Evolutionary conservation across 768 basidiomycete genomes (phyloP).

Genomic region (Myochromella boudieri): DNA sequence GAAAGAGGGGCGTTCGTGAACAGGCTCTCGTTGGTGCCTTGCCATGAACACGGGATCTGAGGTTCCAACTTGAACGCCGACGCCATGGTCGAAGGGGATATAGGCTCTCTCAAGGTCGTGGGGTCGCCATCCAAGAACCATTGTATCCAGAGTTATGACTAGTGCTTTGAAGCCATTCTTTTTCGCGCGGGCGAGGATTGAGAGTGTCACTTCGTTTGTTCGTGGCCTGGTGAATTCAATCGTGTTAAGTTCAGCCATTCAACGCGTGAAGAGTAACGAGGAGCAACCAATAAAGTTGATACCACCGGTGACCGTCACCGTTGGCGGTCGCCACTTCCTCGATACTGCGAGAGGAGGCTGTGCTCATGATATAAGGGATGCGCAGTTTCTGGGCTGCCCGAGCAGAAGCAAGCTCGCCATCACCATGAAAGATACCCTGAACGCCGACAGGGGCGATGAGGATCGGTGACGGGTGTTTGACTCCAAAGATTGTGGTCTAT

Average conservation of each 20-base stretch:
- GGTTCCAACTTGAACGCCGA: conserved; percentile 64
- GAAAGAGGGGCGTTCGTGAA: conserved; percentile 44
- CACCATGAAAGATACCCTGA: conserved; percentile 69
- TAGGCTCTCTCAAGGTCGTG: conserved; percentile 67
- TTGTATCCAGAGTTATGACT: conserved; percentile 79
- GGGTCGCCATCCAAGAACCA: conserved; percentile 72
- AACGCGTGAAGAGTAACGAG: not conserved
- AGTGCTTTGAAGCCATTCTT: conserved; percentile 65
- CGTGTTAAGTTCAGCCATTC: conserved; percentile 1
- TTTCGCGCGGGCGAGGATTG: conserved; percentile 66
- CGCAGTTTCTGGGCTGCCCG: conserved; percentile 61
- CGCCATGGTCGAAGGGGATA: conserved; percentile 65
- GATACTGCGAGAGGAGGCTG: conserved; percentile 69
- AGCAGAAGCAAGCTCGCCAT: conserved; percentile 72
- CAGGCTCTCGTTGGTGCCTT: conserved; percentile 44
- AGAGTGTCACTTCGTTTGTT: conserved; percentile 57
- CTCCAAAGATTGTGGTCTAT: conserved; percentile 77
- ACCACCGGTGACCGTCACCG: conserved; percentile 71
- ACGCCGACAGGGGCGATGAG: conserved; percentile 78
- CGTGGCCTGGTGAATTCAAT: conserved; percentile 51
- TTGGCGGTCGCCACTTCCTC: conserved; percentile 76
- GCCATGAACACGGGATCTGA: conserved; percentile 83
- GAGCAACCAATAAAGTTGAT: conserved; percentile 75
- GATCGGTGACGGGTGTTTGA: conserved; percentile 58
- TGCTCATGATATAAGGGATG: conserved; percentile 74